Conservation (phyloP, 1,284 basidiomycete genomes). For the Boletus semigastroideus region DNA sequence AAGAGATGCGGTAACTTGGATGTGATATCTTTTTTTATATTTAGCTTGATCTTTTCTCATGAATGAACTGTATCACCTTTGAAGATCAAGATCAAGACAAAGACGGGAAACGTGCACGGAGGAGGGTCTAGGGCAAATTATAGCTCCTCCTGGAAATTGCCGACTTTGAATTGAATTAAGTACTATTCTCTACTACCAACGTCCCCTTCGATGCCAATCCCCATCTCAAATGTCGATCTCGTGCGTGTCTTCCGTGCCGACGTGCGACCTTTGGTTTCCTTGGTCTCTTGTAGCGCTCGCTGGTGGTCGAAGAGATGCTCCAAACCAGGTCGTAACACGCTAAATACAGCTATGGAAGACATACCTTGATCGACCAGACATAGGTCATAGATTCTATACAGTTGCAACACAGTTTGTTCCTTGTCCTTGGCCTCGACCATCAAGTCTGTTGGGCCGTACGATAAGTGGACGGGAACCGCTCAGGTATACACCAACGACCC, state of each 20-base stretch:
- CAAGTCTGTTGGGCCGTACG: conserved; percentile 50
- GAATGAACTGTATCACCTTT: neutral
- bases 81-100: too few relatives aligned
- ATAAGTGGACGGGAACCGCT: neutral
- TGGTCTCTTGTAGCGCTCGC: conserved; percentile 44
- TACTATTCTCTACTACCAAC: neutral
- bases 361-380: conserved; percentile 62
- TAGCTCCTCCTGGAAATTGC: conserved; percentile 7
- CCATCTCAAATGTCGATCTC: conserved; percentile 7
- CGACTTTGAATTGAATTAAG: conserved; percentile 1
- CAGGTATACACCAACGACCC: conserved; percentile 11
- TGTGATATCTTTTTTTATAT: conserved; percentile 7
- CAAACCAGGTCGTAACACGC: neutral
- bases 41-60: conserved; percentile 15
- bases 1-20: conserved; percentile 12
- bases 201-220: conserved; percentile 1
- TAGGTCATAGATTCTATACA: conserved; percentile 78
- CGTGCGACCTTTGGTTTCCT: conserved; percentile 54
- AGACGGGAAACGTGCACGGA: neutral
- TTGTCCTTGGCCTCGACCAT: conserved; percentile 96
- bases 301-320: conserved; percentile 54
- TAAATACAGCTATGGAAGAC: neutral
- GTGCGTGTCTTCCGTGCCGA: conserved; percentile 37
- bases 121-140: neutral
- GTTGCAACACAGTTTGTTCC: conserved; percentile 88